Evolutionary conservation across 1,284 basidiomycete genomes (phyloP).

Genomic region (Termitomyces sp.): DNA sequence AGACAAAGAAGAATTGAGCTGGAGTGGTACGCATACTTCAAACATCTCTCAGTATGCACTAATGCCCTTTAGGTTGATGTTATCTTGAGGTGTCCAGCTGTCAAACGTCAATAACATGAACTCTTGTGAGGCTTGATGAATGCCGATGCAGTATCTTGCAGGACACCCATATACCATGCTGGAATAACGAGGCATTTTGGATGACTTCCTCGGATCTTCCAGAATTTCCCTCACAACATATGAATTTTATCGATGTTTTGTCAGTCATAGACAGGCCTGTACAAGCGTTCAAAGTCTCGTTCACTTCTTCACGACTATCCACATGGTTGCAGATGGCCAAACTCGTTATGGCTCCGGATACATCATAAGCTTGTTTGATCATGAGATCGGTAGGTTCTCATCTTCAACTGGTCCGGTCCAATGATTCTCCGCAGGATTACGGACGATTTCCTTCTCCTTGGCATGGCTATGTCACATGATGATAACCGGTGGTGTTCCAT

Average conservation of each 20-base stretch:
- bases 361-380: neutral
- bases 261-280: neutral
- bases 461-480: neutral
- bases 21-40: neutral
- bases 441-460: neutral
- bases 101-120: neutral
- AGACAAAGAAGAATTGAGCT: conserved; percentile 13
- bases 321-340: neutral
- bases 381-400: neutral
- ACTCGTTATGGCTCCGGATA: too few species aligned
- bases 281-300: neutral
- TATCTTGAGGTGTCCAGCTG: neutral
- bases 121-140: neutral
- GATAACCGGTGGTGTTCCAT: neutral
- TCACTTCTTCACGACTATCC: neutral
- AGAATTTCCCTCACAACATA: neutral
- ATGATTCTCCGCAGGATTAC: neutral
- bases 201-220: neutral
- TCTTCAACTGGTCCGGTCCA: neutral
- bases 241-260: neutral
- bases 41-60: neutral
- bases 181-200: neutral
- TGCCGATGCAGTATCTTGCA: neutral
- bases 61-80: neutral
- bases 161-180: neutral